phyloP scores from a whole-genome alignment of 108 stramenopile species.

The Cyclostephanos tholiformis region DNA sequence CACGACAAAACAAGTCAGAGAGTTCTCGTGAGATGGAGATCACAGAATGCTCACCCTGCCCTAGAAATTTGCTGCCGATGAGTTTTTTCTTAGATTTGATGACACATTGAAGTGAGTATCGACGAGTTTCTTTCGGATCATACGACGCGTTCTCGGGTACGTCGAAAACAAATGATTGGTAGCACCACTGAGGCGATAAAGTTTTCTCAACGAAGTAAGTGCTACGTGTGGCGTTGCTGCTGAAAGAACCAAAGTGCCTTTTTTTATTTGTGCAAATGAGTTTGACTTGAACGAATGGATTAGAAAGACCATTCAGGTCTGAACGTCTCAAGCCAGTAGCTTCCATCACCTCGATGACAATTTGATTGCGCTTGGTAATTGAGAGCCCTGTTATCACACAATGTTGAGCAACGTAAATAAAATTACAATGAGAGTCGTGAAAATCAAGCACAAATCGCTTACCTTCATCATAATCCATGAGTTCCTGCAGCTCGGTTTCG shows the following conservation, averaged over 20 bases:
- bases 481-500: constrained; percentile 26
- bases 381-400: constrained; percentile 9
- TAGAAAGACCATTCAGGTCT: constrained; percentile 65
- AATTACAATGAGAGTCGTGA: neutral
- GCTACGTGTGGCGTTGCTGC: constrained; percentile 47
- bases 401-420: neutral
- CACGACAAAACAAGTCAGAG: neutral
- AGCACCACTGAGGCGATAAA: constrained; percentile 76
- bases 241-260: constrained; percentile 48
- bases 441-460: neutral
- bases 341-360: constrained; percentile 84
- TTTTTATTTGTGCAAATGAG: constrained; percentile 53
- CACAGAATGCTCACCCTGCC: constrained; percentile 32
- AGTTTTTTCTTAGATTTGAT: constrained; percentile 53
- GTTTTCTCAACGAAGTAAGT: constrained; percentile 86
- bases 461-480: constrained; percentile 47
- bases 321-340: constrained; percentile 72
- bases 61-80: constrained; percentile 62
- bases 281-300: constrained; percentile 79
- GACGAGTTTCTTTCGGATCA: constrained; percentile 56
- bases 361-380: constrained; percentile 66
- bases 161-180: constrained; percentile 85
- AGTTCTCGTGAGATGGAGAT: neutral
- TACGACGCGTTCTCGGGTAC: constrained; percentile 69
- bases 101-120: constrained; percentile 58